Base-by-base conservation (phyloP, 805 yeast genomes). In the Ogataea saltuana region DNA sequence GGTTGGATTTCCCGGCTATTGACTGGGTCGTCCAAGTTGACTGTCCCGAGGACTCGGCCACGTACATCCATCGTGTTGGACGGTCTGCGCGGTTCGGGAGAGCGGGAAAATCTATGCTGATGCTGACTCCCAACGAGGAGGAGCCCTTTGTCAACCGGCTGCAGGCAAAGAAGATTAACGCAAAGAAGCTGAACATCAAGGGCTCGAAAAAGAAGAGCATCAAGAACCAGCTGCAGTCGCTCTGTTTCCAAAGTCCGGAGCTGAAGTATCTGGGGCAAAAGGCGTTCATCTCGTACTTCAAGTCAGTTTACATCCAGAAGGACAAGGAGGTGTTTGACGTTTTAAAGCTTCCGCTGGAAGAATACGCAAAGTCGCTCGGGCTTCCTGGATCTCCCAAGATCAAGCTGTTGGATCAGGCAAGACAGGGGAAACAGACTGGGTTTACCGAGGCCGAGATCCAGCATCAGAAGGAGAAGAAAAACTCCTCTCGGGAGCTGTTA, bases 341-440 rank as follows among this genome's bases (percentile, higher is more conserved):
- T 29, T 85, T 81, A 10, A 78, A 80, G 36, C 61, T 91, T 3
- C 95, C 96, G 3, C 68, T 83, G 2, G 97, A 91, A 50, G 86
- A 78, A 43, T 89, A 72, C 64, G 98, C 99, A 4, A 78, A 78
- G 46, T 85, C 96, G 4, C 65, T 90, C 36, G 99, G 99, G 8
- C 74, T 93, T 32, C 97, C 98, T 1, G 96, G 97, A 42, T 96
- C 96, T 3, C 99, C 99, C 32, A 83, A 86, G 55, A 85, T 93
- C 55, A 89, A 88, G 61, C 75, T 91, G 44, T 67, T 71, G 51
- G 76, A 76, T 16, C 70, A 72, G 9, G 53, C 49, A 3, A 49
- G 50, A 26, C 71, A 71, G 31, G 84, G 81, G 12, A 65, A 62
- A 58, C 51, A 55, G 12, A 39, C 41, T 6, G 63, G 55, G 25